Conservation (phyloP, 805 yeast genomes). For the Candida lessepsii region DNA sequence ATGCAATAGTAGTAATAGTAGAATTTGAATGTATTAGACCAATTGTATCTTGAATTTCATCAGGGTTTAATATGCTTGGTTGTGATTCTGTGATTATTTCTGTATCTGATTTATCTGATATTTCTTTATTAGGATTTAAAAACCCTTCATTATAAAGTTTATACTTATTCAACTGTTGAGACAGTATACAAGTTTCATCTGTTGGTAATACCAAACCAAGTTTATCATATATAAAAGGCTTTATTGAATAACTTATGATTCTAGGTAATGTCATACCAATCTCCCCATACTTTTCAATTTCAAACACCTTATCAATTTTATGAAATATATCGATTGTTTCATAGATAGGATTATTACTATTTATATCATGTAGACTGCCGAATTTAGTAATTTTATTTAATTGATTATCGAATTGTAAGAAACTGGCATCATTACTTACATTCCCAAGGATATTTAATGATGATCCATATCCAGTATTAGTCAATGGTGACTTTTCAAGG, state of each 20-base stretch:
- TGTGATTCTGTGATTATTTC: too few species aligned
- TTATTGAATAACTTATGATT: conserved; percentile 19
- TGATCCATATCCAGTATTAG: conserved; percentile 53
- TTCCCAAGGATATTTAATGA: conserved; percentile 39
- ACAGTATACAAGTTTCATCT: conserved; percentile 3
- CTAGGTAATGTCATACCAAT: conserved; percentile 38
- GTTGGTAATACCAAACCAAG: conserved; percentile 3
- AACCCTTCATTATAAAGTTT: conserved; percentile 12
- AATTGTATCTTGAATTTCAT: conserved; percentile 37
- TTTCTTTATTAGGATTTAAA: neutral
- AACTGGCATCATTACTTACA: conserved; percentile 47
- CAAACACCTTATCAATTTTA: conserved; percentile 22
- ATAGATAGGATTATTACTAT: conserved; percentile 27
- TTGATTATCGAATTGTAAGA: conserved; percentile 19
- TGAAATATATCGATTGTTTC: conserved; percentile 25
- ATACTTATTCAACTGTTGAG: conserved; percentile 7
- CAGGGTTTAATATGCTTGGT: too few species aligned
- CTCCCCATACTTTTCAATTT: conserved; percentile 9
- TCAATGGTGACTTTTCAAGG: conserved; percentile 39
- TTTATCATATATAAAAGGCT: conserved; percentile 5
- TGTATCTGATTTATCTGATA: too few species aligned
- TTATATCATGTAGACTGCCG: conserved; percentile 20
- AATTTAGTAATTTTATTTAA: conserved; percentile 8
- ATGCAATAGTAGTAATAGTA: conserved; percentile 22
- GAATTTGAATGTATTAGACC: conserved; percentile 33